Evolutionary conservation across 257 asterid genomes (phyloP).

Genomic region (Parsonsia alboflavescens): DNA sequence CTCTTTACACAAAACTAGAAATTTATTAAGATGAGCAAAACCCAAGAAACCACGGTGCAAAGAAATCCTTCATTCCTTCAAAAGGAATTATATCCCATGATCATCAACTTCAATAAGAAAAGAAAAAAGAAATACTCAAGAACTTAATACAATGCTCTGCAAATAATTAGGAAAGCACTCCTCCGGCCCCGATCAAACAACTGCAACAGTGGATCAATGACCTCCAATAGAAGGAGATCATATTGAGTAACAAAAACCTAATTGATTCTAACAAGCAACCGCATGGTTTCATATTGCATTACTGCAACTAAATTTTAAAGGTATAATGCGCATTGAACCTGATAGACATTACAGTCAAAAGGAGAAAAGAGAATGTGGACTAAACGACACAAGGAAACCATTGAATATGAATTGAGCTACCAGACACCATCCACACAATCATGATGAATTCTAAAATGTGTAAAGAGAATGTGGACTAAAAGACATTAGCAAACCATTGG

Average conservation of each 20-base stretch:
- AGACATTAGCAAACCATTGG: neutral
- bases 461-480: neutral
- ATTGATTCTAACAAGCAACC: neutral
- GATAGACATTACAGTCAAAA: neutral
- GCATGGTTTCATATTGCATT: neutral
- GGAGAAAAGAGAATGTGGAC: neutral
- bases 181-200: neutral
- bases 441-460: neutral
- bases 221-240: neutral
- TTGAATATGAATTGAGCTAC: neutral
- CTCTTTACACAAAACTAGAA: neutral
- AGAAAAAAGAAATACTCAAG: too few relatives aligned
- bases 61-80: neutral
- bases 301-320: neutral
- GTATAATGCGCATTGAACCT: neutral
- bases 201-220: neutral
- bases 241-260: neutral
- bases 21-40: neutral
- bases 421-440: neutral
- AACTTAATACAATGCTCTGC: neutral
- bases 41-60: neutral
- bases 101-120: too few relatives aligned
- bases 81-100: constrained; percentile 1
- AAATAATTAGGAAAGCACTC: neutral
- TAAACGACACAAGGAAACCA: neutral